Evolutionary conservation across 2,329 filamentous ascomycete genomes (phyloP).

Genomic region (Aspergillus fischeri): DNA sequence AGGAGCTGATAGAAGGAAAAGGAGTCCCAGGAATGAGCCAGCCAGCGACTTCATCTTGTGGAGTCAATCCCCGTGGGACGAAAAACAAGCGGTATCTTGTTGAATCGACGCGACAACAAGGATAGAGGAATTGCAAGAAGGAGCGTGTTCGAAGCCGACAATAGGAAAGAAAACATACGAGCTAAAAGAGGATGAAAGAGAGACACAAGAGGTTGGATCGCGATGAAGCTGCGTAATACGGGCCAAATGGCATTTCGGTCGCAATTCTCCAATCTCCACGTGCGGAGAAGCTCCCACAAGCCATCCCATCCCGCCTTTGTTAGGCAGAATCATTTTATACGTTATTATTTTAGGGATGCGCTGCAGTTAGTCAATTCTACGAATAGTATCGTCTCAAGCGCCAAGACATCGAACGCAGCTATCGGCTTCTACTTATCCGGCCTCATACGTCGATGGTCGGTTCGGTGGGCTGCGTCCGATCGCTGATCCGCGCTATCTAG

Average conservation of each 20-base stretch:
- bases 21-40: conserved; percentile 24
- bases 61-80: conserved; percentile 5
- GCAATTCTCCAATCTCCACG: conserved; percentile 2
- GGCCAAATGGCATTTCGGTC: conserved; percentile 11
- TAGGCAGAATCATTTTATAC: neutral
- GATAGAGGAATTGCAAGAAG: neutral
- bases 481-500: neutral
- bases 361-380: neutral
- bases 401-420: conserved; percentile 1
- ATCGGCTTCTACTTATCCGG: conserved; percentile 8
- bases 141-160: neutral
- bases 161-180: neutral
- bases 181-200: conserved; percentile 2
- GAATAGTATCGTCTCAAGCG: neutral
- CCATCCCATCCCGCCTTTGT: neutral
- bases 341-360: neutral
- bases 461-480: neutral
- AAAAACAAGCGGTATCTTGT: neutral
- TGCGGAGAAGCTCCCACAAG: neutral
- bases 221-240: conserved; percentile 1
- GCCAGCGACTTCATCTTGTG: conserved; percentile 34
- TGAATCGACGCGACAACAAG: neutral
- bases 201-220: conserved; percentile 6
- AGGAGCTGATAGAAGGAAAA: conserved; percentile 33
- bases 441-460: conserved; percentile 3